Evolutionary conservation across 192 early-diverging fungal species (phyloP).

Genomic region (Ambispora gerdemannii): DNA sequence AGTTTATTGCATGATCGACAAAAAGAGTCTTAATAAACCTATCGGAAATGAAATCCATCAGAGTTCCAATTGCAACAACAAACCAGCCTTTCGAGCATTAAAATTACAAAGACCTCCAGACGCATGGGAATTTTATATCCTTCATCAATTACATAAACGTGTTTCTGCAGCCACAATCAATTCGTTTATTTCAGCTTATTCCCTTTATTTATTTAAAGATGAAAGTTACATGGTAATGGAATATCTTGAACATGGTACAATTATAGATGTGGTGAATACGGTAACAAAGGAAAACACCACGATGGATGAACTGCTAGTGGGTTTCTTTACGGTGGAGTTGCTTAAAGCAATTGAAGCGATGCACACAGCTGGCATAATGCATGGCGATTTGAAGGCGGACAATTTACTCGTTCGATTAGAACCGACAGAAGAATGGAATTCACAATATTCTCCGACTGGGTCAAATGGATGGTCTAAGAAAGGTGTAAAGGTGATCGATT

Average conservation of each 20-base stretch:
- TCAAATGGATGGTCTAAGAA: slow-evolving; percentile 25
- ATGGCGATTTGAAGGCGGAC: slow-evolving; percentile 39
- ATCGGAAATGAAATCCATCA: not conserved
- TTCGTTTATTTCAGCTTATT: not conserved
- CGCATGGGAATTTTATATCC: slow-evolving; percentile 37
- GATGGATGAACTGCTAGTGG: slow-evolving; percentile 32
- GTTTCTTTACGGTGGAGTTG: slow-evolving; percentile 30
- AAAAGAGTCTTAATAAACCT: not conserved
- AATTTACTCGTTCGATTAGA: slow-evolving; percentile 31
- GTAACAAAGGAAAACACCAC: not conserved
- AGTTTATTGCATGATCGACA: slow-evolving; percentile 15
- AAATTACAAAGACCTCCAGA: slow-evolving; percentile 32
- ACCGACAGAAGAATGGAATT: not conserved
- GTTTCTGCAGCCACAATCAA: not conserved
- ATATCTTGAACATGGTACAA: slow-evolving; percentile 27
- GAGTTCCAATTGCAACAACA: not conserved
- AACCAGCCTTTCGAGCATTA: slow-evolving; percentile 7
- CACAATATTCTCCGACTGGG: slow-evolving; percentile 18
- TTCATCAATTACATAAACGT: slow-evolving; percentile 26
- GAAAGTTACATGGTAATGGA: slow-evolving; percentile 31
- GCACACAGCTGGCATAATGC: slow-evolving; percentile 32
- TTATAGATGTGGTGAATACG: slow-evolving; percentile 29
- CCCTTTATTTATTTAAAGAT: slow-evolving; percentile 26
- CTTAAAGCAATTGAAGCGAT: slow-evolving; percentile 28
- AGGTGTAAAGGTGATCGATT: slow-evolving; percentile 36